Conservation (phyloP, 1,284 basidiomycete species). For the Naganishia sp. region DNA sequence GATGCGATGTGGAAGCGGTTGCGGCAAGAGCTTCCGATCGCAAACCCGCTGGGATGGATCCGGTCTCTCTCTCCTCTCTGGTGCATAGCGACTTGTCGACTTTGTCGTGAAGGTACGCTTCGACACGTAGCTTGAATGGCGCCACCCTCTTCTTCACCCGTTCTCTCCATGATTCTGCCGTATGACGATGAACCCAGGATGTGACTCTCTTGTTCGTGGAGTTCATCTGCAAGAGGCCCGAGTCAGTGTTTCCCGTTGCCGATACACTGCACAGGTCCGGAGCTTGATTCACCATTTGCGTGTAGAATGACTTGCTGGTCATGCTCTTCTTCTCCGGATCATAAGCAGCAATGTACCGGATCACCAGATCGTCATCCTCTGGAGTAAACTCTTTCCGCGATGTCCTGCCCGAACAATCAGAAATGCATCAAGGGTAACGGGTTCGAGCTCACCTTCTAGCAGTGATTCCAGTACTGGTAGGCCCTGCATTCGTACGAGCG, state of each 20-base stretch:
- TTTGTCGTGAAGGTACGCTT: conserved; percentile 11
- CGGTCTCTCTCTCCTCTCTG: conserved; percentile 14
- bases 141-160: conserved; percentile 25
- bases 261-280: too few relatives aligned
- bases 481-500: conserved; percentile 16
- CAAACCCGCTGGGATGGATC: conserved; percentile 4
- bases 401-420: background rate
- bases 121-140: conserved; percentile 13
- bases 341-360: conserved; percentile 13
- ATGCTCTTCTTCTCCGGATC: conserved; percentile 21
- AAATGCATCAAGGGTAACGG: background rate
- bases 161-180: conserved; percentile 28
- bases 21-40: background rate
- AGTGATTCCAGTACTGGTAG: conserved; percentile 13
- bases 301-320: conserved; percentile 25
- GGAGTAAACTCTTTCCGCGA: conserved; percentile 26
- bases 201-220: conserved; percentile 4
- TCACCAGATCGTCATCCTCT: conserved; percentile 24
- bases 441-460: background rate
- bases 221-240: background rate
- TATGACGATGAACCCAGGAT: conserved; percentile 23
- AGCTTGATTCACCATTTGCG: conserved; percentile 16
- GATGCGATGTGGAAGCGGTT: background rate
- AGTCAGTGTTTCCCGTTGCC: background rate
- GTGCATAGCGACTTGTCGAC: conserved; percentile 13